phyloP scores from a whole-genome alignment of 768 basidiomycete genomes.

The Tylopilus intermedius region DNA sequence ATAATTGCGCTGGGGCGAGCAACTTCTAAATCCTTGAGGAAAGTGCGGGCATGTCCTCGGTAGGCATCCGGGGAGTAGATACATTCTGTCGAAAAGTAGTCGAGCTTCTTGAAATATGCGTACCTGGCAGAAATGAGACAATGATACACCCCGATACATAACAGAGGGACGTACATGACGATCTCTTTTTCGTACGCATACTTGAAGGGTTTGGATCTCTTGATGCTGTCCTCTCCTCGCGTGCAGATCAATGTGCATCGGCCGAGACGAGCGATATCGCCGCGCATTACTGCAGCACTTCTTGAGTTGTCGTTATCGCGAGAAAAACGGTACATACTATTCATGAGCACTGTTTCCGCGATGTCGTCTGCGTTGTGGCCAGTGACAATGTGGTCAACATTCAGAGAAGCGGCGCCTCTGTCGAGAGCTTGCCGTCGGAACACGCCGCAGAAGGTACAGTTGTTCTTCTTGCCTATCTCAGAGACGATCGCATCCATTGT shows the following conservation, averaged over 20 bases:
- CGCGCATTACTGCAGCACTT: constrained; percentile 79
- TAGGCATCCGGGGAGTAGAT: constrained; percentile 99
- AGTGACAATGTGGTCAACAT: constrained; percentile 96
- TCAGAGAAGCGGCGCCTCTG: constrained; percentile 81
- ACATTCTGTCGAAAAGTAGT: constrained; percentile 99
- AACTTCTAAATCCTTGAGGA: constrained; percentile 93
- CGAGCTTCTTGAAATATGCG: constrained; percentile 98
- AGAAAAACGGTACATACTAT: constrained; percentile 55
- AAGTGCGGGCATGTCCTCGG: constrained; percentile 89
- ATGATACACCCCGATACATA: not conserved
- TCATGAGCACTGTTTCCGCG: constrained; percentile 98
- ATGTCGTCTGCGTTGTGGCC: constrained; percentile 99
- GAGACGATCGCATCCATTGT: constrained; percentile 97
- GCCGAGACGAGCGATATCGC: constrained; percentile 90
- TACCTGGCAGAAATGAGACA: constrained; percentile 56
- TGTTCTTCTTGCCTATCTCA: constrained; percentile 95
- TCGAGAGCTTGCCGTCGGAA: constrained; percentile 96
- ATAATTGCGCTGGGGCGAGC: constrained; percentile 93
- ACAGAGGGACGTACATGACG: constrained; percentile 67
- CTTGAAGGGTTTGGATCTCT: constrained; percentile 98
- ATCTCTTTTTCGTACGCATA: constrained; percentile 99
- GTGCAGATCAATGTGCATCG: constrained; percentile 95
- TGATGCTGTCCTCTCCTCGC: constrained; percentile 93
- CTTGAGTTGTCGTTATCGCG: not conserved
- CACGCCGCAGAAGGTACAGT: constrained; percentile 98